Percentiles rank a stretch among this genome's conserved stretches.
Conservation (phyloP, 2,329 filamentous ascomycete species). For the Fusarium abutilonis region DNA sequence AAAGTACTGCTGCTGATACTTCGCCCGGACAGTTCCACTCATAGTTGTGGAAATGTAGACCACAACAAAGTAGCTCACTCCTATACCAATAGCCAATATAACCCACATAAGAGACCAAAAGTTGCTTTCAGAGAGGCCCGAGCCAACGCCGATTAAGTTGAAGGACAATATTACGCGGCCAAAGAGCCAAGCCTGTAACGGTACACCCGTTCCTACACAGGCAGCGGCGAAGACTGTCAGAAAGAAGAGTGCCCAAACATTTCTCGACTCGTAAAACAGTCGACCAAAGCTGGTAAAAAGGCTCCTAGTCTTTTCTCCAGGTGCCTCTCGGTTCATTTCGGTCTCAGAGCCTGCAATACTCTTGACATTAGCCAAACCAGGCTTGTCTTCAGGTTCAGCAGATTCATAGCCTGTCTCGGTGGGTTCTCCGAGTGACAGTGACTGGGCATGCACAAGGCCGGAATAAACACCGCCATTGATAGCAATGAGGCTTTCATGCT, state of each 20-base stretch:
- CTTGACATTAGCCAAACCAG: slow-evolving; percentile 56
- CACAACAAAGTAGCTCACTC: slow-evolving; percentile 61
- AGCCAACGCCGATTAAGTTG: slow-evolving; percentile 46
- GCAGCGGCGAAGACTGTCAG: slow-evolving; percentile 60
- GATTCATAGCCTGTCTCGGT: slow-evolving; percentile 50
- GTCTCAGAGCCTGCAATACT: slow-evolving; percentile 55
- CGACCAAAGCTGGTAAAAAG: slow-evolving; percentile 64
- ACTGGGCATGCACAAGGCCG: slow-evolving; percentile 72
- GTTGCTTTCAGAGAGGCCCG: slow-evolving; percentile 56
- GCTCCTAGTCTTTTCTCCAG: slow-evolving; percentile 52
- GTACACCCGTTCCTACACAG: slow-evolving; percentile 56
- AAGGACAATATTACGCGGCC: slow-evolving; percentile 64
- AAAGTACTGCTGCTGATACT: slow-evolving; percentile 70
- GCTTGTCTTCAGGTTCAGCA: slow-evolving; percentile 54
- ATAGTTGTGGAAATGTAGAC: slow-evolving; percentile 55
- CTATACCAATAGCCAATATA: slow-evolving; percentile 63
- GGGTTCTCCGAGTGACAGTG: slow-evolving; percentile 63
- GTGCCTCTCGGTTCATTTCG: slow-evolving; percentile 34
- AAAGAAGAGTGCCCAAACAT: slow-evolving; percentile 60
- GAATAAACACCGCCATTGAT: slow-evolving; percentile 71
- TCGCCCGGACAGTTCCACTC: slow-evolving; percentile 60
- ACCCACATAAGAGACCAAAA: slow-evolving; percentile 76
- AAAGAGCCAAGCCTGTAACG: slow-evolving; percentile 65
- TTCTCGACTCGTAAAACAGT: slow-evolving; percentile 65
- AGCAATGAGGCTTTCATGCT: slow-evolving; percentile 74